Evolutionary conservation across 257 asterid genomes (phyloP).

Genomic region (Echites panduratus): DNA sequence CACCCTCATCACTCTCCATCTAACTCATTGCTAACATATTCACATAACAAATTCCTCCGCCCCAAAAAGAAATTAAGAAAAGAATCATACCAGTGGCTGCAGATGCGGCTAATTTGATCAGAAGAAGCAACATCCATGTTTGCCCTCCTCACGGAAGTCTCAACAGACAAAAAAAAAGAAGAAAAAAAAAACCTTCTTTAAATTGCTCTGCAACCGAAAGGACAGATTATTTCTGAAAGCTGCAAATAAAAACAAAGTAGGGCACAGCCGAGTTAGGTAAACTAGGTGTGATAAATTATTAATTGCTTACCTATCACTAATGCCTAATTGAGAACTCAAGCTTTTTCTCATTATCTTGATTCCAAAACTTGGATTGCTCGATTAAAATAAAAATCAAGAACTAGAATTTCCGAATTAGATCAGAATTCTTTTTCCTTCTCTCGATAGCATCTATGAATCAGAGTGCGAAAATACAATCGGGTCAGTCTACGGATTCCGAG

Average conservation of each 20-base stretch:
- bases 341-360: background rate
- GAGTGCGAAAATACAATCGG: background rate
- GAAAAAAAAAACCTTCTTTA: background rate
- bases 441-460: background rate
- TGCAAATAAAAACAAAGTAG: background rate
- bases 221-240: background rate
- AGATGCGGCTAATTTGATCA: constrained; percentile 64
- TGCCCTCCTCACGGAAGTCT: constrained; percentile 14
- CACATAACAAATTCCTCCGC: background rate
- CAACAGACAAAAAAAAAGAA: background rate
- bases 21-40: background rate
- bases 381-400: background rate
- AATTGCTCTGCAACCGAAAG: background rate
- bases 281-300: background rate
- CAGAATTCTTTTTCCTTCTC: background rate
- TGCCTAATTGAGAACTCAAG: background rate
- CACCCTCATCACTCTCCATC: background rate
- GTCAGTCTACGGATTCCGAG: background rate
- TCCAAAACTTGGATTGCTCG: background rate
- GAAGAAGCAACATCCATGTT: constrained; percentile 61
- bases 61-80: too few species aligned
- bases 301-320: background rate
- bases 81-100: constrained; percentile 66
- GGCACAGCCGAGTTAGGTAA: constrained; percentile 11
- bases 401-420: background rate